These are phyloP conservation scores for Solanum pimpinellifolium DNA, from an alignment of 257 asterid species.

Conservation along the genomic window DNA sequence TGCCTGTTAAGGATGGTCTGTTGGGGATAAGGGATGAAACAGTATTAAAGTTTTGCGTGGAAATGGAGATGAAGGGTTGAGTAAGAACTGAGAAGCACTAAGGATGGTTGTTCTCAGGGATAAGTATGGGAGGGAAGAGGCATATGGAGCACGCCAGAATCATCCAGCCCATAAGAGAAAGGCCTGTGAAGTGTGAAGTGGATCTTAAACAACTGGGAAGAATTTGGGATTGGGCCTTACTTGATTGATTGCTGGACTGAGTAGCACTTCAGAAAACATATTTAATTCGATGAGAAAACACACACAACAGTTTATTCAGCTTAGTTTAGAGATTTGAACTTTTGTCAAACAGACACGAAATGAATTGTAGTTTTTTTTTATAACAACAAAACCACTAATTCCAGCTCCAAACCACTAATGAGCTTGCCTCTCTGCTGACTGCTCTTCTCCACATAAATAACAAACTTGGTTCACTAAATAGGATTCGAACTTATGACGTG, in stretches of 20 bases:
- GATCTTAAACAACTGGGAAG: background rate
- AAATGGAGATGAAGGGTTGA: background rate
- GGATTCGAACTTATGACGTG: background rate
- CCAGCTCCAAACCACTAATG: background rate
- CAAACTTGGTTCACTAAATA: background rate
- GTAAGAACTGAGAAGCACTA: background rate
- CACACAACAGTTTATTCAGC: background rate
- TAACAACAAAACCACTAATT: background rate
- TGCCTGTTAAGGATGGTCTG: background rate
- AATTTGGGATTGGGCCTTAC: background rate
- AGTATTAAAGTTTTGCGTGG: background rate
- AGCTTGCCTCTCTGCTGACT: background rate
- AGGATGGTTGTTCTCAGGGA: background rate
- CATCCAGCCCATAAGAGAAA: background rate
- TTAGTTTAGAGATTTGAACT: background rate
- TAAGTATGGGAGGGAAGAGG: background rate
- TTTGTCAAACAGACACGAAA: background rate
- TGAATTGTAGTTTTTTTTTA: background rate
- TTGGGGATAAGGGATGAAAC: background rate
- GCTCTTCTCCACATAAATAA: background rate
- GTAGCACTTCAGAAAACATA: background rate
- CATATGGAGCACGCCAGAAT: background rate
- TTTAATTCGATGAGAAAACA: background rate
- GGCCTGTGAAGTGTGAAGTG: background rate
- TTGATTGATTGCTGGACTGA: background rate